Evolutionary conservation across 2,329 filamentous ascomycete species (phyloP), one percentile per base, ranked within the genome.

Genomic region (Didymella arachidicola): DNA sequence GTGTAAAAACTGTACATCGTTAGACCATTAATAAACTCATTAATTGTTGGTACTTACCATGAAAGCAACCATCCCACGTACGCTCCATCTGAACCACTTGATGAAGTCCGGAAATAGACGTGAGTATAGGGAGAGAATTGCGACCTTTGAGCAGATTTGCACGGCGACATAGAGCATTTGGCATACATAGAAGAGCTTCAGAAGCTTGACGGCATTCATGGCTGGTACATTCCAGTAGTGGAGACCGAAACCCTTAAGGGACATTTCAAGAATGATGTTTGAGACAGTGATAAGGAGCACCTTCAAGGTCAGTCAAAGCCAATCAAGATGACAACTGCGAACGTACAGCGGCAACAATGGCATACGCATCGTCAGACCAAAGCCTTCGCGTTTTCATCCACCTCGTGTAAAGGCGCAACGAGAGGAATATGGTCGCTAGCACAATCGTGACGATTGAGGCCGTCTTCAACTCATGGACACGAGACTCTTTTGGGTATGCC

Each of bases 181-280:
- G 32, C 32, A 36, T n/a, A 61, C 59, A 26, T 66, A 66, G 29
- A 53, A 64, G 2, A 62, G 53, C 46, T 64, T 62, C 11, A 64
- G 57, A 12, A 66, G 59, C 16, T 43, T 29, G 10, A 64, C 59
- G 1, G 47, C 61, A 18, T 62, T 60, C 2, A 29, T 27, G 0
- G 52, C 34, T 8, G 56, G 51, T 11, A 66, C 53, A 18, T 64
- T 32, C 63, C 61, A 66, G 46, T 64, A 64, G 32, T 66, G 63
- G 4, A 57, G 36, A 27, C 61, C 63, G 11, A 64, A 66, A 7
- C 63, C 63, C 14, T 60, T 60, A 3, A 60, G 27, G 7, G 63
- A 62, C 61, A 66, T 66, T 14, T 56, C 53, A 14, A 66, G 55
- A n/a, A 64, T 62, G 46, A 62, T 53, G 16, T 56, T 36, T 4